Evolutionary conservation across 768 basidiomycete species (phyloP).

Genomic region (Pleurotus giganteus): DNA sequence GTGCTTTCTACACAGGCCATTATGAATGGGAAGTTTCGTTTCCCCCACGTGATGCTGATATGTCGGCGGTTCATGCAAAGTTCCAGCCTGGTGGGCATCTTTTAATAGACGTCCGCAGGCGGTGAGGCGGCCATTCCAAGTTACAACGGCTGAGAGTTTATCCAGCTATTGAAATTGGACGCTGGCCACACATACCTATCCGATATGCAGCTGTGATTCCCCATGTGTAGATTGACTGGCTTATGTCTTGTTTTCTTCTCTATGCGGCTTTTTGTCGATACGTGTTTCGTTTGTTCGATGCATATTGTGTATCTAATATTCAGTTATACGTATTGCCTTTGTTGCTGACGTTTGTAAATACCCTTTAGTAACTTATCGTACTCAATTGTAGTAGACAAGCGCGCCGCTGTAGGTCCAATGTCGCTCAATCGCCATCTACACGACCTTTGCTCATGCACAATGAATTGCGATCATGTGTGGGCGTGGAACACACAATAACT

Average conservation of each 20-base stretch:
- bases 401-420: too few relatives aligned
- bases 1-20: constrained; percentile 38
- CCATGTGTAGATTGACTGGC: not conserved
- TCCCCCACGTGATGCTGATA: constrained; percentile 51
- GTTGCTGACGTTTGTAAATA: not conserved
- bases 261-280: too few relatives aligned
- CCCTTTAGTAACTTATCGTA: not conserved
- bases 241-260: too few relatives aligned
- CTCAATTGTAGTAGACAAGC: not conserved
- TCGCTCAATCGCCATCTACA: too few relatives aligned
- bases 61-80: constrained; percentile 48
- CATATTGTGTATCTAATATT: not conserved
- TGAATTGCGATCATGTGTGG: not conserved
- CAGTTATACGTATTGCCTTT: not conserved
- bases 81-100: constrained; percentile 45
- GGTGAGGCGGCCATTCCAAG: not conserved
- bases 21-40: constrained; percentile 63
- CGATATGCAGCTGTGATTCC: not conserved
- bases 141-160: not conserved
- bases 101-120: constrained; percentile 38
- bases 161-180: constrained; percentile 24
- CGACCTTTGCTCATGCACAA: not conserved
- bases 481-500: not conserved
- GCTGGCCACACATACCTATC: constrained; percentile 32
- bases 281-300: too few relatives aligned